Base-by-base conservation (phyloP, 768 basidiomycete genomes). In the Auricularia cornea region DNA sequence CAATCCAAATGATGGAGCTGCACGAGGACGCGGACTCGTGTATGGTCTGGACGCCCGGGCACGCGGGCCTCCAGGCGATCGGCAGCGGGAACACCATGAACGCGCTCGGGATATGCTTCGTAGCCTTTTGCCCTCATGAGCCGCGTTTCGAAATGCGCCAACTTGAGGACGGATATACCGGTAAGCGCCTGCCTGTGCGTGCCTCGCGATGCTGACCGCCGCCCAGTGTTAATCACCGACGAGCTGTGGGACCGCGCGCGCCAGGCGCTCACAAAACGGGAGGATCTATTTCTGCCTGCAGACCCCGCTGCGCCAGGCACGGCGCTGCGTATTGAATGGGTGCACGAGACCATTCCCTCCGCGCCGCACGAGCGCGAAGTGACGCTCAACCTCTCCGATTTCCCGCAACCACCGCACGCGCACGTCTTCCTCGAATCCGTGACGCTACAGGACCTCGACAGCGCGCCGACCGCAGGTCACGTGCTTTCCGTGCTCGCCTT, bases 21-120 rank as follows among this genome's bases (percentile, higher is more conserved):
- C 54, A 57, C 54, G 54, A 57, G 26, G 54, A 57, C 54, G 54
- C 54, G 26, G 54, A 57, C 54, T 26, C 54, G 26, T 57, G 54
- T 26, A 57, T 57, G 54, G 54, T 57, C 28, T 57, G 26, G 28
- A 30, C 28, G 30, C 54, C 54, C 28, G 54, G 54, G 4, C 11
- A 5, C 6, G 4, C 54, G 8, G 8, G 18, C 26, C 20, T 48
- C 6, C 54, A 57, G 16, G 54, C 54, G 6, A 57, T 57, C 28
- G 54, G 54, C 2, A 31, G 28, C 3, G 54, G 54, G 26, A 16
- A 11, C 26, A 28, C 26, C 2, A 57, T 57, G 54, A 30, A 57
- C 54, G 30, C 54, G 54, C 54, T 57, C 20, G 54, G 28, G 54
- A 31, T 31, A 26, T 57, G 54, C 30, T 57, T 29, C 20, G 54